phyloP scores from a whole-genome alignment of 2,329 filamentous ascomycete genomes.

The Parastagonospora avenae region DNA sequence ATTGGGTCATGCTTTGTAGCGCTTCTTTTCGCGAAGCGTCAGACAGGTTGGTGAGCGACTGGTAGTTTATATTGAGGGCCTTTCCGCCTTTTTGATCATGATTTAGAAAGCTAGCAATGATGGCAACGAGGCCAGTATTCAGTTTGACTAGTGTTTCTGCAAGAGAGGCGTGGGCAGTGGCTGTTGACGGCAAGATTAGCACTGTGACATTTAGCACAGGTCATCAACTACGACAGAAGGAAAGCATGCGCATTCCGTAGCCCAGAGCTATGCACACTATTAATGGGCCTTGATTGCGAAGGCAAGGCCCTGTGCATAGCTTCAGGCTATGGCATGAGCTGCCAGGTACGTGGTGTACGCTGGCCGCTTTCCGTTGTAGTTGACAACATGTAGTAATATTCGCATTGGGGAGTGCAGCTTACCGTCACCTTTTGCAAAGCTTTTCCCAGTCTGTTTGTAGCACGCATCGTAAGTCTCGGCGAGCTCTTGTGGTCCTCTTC shows the following conservation, averaged over 20 bases:
- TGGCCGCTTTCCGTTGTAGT: too few species aligned
- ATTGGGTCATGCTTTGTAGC: constrained; percentile 47
- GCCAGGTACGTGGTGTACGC: too few species aligned
- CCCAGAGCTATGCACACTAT: too few species aligned
- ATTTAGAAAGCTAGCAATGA: constrained; percentile 52
- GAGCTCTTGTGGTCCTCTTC: constrained; percentile 50
- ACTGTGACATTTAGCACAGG: background rate
- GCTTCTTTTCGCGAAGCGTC: constrained; percentile 53
- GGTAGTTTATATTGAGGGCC: constrained; percentile 49
- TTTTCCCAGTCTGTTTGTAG: constrained; percentile 44
- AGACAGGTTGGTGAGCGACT: constrained; percentile 52
- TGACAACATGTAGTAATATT: background rate
- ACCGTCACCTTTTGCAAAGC: constrained; percentile 54
- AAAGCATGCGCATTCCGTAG: too few species aligned
- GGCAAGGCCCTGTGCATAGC: too few species aligned
- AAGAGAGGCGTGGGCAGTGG: constrained; percentile 53
- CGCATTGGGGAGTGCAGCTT: constrained; percentile 17
- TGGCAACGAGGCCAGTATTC: constrained; percentile 54
- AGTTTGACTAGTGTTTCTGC: constrained; percentile 53
- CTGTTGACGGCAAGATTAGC: constrained; percentile 28
- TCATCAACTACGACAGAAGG: too few species aligned
- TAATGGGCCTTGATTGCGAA: too few species aligned
- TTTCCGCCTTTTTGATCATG: constrained; percentile 41
- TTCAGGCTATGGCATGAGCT: too few species aligned
- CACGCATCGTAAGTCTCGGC: constrained; percentile 49